Conservation (phyloP, 805 yeast species). For the Yarrowia sp. region DNA sequence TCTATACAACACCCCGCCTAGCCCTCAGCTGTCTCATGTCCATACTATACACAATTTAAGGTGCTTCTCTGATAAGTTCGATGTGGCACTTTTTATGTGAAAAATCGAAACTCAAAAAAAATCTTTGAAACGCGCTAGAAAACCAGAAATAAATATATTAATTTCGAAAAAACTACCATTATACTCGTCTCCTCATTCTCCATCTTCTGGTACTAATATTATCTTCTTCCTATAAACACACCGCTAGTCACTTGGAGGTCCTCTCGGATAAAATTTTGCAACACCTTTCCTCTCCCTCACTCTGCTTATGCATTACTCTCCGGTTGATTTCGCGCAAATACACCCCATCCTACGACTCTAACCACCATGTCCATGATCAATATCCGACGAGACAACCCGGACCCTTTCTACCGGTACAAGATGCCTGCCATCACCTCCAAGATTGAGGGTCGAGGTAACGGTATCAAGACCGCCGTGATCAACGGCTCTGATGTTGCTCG, state of each 20-base stretch:
- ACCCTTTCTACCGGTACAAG: conserved; percentile 98
- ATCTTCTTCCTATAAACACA: too few species aligned
- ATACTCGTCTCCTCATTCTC: neutral
- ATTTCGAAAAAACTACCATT: neutral
- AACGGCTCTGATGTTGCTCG: conserved; percentile 91
- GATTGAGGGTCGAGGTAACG: conserved; percentile 98
- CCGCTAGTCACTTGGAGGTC: too few species aligned
- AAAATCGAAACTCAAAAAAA: too few species aligned
- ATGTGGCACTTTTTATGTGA: too few species aligned
- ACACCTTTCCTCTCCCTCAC: neutral
- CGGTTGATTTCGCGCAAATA: too few species aligned
- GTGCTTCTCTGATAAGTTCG: too few species aligned
- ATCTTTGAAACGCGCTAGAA: too few species aligned
- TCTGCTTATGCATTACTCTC: conserved; percentile 21
- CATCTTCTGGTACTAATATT: too few species aligned
- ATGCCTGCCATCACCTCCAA: conserved; percentile 98
- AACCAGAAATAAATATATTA: too few species aligned
- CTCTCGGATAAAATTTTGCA: neutral
- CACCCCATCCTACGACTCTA: neutral
- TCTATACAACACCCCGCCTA: too few species aligned
- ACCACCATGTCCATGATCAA: conserved; percentile 76
- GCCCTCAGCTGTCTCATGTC: too few species aligned
- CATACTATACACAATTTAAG: too few species aligned
- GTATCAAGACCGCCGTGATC: conserved; percentile 92
- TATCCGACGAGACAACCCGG: conserved; percentile 94